Conservation (phyloP, 2,329 filamentous ascomycete genomes). For the Colletotrichum eleusines region DNA sequence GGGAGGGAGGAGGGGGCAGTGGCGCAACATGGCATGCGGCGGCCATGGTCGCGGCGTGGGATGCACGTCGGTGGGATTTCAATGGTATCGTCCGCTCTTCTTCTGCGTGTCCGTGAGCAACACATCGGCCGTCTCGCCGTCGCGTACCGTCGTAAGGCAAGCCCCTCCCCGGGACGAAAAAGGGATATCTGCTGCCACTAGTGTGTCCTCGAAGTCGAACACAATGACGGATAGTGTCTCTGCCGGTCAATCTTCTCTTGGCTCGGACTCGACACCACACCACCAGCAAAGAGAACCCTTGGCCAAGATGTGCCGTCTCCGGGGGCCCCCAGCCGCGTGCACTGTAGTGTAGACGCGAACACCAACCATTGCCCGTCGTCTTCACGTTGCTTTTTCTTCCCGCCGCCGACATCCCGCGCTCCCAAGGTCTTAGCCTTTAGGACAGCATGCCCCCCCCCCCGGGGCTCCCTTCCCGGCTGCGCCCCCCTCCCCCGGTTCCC, state of each 20-base stretch:
- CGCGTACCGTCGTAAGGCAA: background rate
- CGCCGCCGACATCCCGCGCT: conserved; percentile 18
- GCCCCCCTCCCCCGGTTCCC: conserved; percentile 17
- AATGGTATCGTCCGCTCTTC: background rate
- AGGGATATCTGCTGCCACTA: background rate
- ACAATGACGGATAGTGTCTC: conserved; percentile 12
- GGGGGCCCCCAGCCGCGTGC: background rate
- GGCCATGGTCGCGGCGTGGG: background rate
- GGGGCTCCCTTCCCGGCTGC: conserved; percentile 25
- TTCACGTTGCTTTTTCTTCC: conserved; percentile 5
- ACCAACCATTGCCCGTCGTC: background rate
- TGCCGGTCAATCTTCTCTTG: background rate
- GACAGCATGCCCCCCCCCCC: conserved; percentile 9
- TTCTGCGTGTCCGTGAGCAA: background rate
- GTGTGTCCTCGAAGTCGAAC: background rate
- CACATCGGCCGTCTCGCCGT: conserved; percentile 1
- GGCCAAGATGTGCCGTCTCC: background rate
- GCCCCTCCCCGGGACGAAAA: background rate
- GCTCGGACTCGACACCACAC: background rate
- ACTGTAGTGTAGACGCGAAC: background rate
- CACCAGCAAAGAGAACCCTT: background rate
- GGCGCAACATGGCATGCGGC: background rate
- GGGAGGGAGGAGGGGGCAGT: background rate
- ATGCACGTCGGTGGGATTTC: background rate
- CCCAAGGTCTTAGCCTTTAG: background rate